Percentiles rank a stretch among this genome's conserved stretches.
These are phyloP conservation scores for Ormosia semicastrata DNA, from an alignment of 306 rosid species.

Conservation along the genomic window DNA sequence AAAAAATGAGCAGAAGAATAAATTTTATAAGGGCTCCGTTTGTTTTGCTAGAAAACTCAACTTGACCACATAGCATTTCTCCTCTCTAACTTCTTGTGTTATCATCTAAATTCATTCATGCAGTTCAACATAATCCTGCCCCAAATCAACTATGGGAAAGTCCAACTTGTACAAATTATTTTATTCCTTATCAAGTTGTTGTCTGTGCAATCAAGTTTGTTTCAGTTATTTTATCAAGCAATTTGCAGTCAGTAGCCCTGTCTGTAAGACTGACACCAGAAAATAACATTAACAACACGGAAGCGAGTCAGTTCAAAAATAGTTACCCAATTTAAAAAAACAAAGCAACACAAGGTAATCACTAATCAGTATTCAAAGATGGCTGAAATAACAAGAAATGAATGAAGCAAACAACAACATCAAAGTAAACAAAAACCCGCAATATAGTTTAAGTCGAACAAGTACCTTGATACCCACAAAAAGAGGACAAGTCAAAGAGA, in stretches of 20 bases:
- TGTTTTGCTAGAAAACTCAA: not conserved
- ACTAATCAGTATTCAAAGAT: not conserved
- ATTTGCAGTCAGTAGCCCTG: not conserved
- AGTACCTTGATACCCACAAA: not conserved
- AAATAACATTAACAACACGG: not conserved
- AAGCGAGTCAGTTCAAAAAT: not conserved
- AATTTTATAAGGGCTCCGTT: not conserved
- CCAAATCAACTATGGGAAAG: not conserved
- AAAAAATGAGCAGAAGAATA: not conserved
- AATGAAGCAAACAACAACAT: not conserved
- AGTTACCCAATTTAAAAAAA: not conserved
- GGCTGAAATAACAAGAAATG: not conserved
- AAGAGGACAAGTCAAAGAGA: not conserved
- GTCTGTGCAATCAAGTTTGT: not conserved
- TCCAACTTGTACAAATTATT: not conserved
- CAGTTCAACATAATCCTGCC: not conserved
- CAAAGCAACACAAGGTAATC: not conserved
- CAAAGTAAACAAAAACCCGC: not conserved
- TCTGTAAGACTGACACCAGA: not conserved
- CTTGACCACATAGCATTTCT: not conserved
- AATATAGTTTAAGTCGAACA: not conserved
- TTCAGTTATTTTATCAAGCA: slow-evolving; percentile 24
- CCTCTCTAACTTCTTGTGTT: not conserved
- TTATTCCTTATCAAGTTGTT: not conserved
- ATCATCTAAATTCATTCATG: not conserved